Percentiles rank a stretch among this genome's conserved stretches.
Evolutionary conservation across 1,284 basidiomycete species (phyloP).

Genomic region (Puccinia novopanici): DNA sequence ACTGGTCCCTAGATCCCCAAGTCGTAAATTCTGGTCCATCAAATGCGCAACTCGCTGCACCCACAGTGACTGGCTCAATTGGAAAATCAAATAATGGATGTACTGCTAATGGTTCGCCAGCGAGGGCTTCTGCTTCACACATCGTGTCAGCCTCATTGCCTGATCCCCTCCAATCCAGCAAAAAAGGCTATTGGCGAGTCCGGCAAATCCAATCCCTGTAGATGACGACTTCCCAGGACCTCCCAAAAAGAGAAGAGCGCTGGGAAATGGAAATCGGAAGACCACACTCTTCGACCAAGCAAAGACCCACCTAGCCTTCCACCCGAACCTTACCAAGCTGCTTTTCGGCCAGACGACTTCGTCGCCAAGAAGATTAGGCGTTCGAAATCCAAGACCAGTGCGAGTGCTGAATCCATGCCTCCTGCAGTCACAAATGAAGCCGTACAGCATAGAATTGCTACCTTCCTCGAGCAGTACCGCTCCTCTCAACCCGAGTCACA

Average conservation of each 20-base stretch:
- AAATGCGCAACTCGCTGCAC: neutral
- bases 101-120: slow-evolving; percentile 2
- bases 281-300: neutral
- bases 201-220: slow-evolving; percentile 8
- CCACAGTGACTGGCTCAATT: neutral
- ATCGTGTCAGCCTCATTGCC: slow-evolving; percentile 2
- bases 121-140: slow-evolving; percentile 3
- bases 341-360: slow-evolving; percentile 15
- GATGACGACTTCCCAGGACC: slow-evolving; percentile 23
- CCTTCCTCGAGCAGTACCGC: slow-evolving; percentile 39
- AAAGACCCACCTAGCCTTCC: neutral
- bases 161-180: slow-evolving; percentile 14
- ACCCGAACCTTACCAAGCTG: neutral
- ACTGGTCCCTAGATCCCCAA: slow-evolving; percentile 20
- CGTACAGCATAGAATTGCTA: slow-evolving; percentile 27
- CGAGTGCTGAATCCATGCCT: slow-evolving; percentile 29
- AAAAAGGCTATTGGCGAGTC: slow-evolving; percentile 23
- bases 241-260: slow-evolving; percentile 38
- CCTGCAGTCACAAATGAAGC: slow-evolving; percentile 30
- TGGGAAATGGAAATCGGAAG: slow-evolving; percentile 9
- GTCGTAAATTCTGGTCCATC: neutral
- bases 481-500: slow-evolving; percentile 15
- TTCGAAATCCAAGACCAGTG: slow-evolving; percentile 16
- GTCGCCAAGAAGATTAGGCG: slow-evolving; percentile 43
- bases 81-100: slow-evolving; percentile 16